phyloP scores from a whole-genome alignment of 2,329 filamentous ascomycete species.

The Ophiostoma sp. region DNA sequence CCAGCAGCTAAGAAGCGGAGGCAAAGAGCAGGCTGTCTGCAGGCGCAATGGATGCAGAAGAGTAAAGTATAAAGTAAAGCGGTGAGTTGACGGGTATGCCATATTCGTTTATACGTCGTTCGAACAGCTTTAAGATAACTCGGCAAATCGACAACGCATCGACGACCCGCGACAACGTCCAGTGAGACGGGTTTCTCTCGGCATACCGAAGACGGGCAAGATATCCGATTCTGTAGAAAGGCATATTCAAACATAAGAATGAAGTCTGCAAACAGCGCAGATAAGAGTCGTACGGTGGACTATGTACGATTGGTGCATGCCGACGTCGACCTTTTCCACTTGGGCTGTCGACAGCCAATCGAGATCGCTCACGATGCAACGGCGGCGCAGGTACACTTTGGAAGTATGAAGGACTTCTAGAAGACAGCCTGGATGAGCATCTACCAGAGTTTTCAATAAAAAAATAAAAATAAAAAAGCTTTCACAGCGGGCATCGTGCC shows the following conservation, averaged over 20 bases:
- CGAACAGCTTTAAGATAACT: not conserved
- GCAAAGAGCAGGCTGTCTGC: not conserved
- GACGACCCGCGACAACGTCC: not conserved
- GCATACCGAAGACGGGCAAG: conserved; percentile 14
- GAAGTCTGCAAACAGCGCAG: not conserved
- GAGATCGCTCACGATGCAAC: not conserved
- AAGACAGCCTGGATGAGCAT: not conserved
- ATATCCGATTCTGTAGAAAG: not conserved
- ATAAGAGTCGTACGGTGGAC: conserved; percentile 14
- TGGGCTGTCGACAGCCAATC: not conserved
- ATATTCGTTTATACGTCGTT: not conserved
- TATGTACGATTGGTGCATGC: not conserved
- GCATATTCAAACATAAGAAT: not conserved
- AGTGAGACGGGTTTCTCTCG: not conserved
- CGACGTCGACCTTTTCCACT: not conserved
- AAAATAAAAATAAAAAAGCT: not conserved
- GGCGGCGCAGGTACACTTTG: conserved; percentile 13
- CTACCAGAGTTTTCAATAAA: not conserved
- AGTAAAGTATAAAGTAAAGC: not conserved
- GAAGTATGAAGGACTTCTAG: not conserved
- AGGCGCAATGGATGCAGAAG: not conserved
- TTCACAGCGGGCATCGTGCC: not conserved
- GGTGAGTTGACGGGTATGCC: not conserved
- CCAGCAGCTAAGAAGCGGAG: conserved; percentile 6
- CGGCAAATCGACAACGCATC: not conserved